Evolutionary conservation across 768 basidiomycete species (phyloP).

Genomic region (Lentinula sp.): DNA sequence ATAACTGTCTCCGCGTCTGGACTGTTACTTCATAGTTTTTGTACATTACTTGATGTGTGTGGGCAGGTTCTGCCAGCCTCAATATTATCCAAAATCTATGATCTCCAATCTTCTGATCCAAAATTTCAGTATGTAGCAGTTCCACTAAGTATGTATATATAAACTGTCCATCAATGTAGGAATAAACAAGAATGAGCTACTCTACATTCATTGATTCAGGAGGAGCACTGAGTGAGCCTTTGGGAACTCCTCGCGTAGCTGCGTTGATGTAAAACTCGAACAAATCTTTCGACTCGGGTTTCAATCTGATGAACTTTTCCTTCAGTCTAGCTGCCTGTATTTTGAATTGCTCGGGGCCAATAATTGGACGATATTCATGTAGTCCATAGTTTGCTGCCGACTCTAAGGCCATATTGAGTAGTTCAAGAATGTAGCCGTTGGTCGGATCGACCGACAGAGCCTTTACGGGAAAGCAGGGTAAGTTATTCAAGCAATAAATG

Average conservation of each 20-base stretch:
- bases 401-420: slow-evolving; percentile 78
- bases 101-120: too few relatives aligned
- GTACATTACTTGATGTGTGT: background rate
- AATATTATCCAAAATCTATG: background rate
- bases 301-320: slow-evolving; percentile 1
- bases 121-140: too few relatives aligned
- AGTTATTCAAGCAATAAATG: background rate
- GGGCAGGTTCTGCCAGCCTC: background rate
- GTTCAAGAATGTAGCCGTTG: slow-evolving; percentile 73
- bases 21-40: slow-evolving; percentile 56
- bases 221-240: background rate
- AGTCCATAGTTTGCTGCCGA: slow-evolving; percentile 3
- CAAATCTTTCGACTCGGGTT: slow-evolving; percentile 1
- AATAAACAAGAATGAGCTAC: background rate
- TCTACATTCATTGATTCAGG: background rate
- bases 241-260: background rate
- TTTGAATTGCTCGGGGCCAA: background rate
- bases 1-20: slow-evolving; percentile 92
- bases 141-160: too few relatives aligned
- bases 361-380: background rate
- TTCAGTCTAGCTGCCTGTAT: slow-evolving; percentile 1
- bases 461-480: slow-evolving; percentile 25
- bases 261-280: slow-evolving; percentile 3
- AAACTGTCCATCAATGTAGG: too few relatives aligned
- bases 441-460: slow-evolving; percentile 79